phyloP scores from a whole-genome alignment of 371 early-diverging fungal species.

The Actinomortierella wolfii region DNA sequence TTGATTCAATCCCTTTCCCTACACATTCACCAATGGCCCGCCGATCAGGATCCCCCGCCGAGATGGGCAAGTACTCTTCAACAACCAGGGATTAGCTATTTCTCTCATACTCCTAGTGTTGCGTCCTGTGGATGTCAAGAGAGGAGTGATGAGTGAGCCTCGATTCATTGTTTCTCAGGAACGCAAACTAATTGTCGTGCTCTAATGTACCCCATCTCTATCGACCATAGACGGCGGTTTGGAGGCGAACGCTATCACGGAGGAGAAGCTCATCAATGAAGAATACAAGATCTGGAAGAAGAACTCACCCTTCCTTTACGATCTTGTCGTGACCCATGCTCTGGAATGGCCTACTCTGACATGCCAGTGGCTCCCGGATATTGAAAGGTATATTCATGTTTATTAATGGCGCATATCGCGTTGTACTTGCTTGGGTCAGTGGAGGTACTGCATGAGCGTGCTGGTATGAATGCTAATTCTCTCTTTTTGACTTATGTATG shows the following conservation, averaged over 20 bases:
- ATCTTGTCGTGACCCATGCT: conserved; percentile 95
- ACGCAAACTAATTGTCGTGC: not conserved
- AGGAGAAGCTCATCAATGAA: conserved; percentile 90
- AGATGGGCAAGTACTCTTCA: conserved; percentile 37
- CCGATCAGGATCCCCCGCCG: conserved; percentile 46
- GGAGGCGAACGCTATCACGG: conserved; percentile 50
- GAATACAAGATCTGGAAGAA: conserved; percentile 99
- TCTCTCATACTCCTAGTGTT: too few relatives aligned
- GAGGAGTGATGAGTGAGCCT: not conserved
- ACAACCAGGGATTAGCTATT: not conserved
- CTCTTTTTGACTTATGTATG: too few relatives aligned
- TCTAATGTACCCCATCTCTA: not conserved
- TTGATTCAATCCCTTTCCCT: too few relatives aligned
- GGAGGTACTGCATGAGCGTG: too few relatives aligned
- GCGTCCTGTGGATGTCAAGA: not conserved
- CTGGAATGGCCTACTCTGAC: conserved; percentile 98
- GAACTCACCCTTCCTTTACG: conserved; percentile 98
- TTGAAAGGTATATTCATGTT: conserved; percentile 65
- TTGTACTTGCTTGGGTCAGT: too few relatives aligned
- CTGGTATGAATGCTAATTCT: too few relatives aligned
- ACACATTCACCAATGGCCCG: too few relatives aligned
- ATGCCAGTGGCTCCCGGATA: conserved; percentile 97
- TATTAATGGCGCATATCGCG: too few relatives aligned
- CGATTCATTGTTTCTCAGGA: conserved; percentile 6
- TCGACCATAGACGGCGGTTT: conserved; percentile 35